phyloP scores from a whole-genome alignment of 306 rosid genomes.

The Ammopiptanthus mongolicus region DNA sequence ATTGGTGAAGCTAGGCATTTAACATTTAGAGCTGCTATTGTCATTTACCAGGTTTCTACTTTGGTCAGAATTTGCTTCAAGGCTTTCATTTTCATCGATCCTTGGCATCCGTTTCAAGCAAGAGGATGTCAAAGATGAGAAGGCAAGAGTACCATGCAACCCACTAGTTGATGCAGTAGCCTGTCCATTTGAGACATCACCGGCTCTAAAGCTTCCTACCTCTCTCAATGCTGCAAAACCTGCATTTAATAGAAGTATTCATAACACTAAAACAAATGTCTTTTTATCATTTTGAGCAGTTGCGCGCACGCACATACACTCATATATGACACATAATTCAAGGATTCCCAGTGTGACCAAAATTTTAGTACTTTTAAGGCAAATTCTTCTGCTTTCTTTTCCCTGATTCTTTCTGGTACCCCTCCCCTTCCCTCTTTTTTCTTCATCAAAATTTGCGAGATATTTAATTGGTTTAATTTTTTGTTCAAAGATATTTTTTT shows the following conservation, averaged over 20 bases:
- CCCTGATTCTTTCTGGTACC: not conserved
- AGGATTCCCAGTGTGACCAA: not conserved
- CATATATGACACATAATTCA: not conserved
- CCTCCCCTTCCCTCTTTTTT: not conserved
- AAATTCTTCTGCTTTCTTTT: not conserved
- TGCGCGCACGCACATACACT: not conserved
- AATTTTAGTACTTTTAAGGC: not conserved
- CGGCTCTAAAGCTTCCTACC: conserved; percentile 25
- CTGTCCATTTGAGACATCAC: conserved; percentile 44
- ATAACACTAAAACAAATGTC: not conserved
- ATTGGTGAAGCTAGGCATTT: conserved; percentile 33
- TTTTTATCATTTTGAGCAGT: not conserved
- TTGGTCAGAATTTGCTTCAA: conserved; percentile 27
- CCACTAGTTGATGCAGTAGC: conserved; percentile 34
- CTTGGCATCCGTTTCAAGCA: conserved; percentile 43
- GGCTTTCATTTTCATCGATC: conserved; percentile 48
- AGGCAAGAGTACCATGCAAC: conserved; percentile 21
- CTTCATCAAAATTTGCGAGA: not conserved
- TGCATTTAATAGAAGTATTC: conserved; percentile 18
- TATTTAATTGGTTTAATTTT: not conserved
- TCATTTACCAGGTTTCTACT: conserved; percentile 30
- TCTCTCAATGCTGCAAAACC: conserved; percentile 47
- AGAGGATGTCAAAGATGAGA: conserved; percentile 45
- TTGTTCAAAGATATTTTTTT: not conserved
- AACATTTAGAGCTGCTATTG: conserved; percentile 24